Evolutionary conservation across 2,329 filamentous ascomycete genomes (phyloP), one percentile per base, ranked within the genome.

Genomic region (Paecilomyces fulvus): DNA sequence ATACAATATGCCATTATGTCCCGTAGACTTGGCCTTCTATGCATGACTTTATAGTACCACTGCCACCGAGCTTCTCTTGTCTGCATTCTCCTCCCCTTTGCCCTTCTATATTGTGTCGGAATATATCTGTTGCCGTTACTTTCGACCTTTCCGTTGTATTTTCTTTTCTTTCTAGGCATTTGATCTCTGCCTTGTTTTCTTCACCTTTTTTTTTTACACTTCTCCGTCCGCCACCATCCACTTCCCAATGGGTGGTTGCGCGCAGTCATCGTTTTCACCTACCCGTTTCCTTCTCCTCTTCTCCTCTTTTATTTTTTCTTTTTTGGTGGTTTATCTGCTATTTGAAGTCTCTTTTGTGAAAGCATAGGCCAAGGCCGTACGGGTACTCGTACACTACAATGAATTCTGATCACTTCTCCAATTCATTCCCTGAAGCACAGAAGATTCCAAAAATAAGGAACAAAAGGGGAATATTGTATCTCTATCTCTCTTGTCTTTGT

Each of bases 291-390:
- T 31, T 14, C 56, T 63, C 55, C 52, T 58, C 58, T 56, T 60
- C 54, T 30, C 51, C n/a, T n/a, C n/a, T n/a, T n/a, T n/a, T n/a
- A n/a, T n/a, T 59, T 21, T 55, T 54, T 51, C 53, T 55, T 51
- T 28, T 33, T 30, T 43, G 48, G 31, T 48, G 37, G 14, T 43
- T 28, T 7, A 28, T 28, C 4, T 28, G 25, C 25, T 43, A 43
- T 43, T 9, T 43, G 9, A 3, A 17, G n/a, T 43, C n/a, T 43
- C 33, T 43, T n/a, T 8, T 43, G 37, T 17, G 17, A 17, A n/a
- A 43, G 33, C 37, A 43, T 43, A 43, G 37, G 37, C 37, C 37
- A 43, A 43, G 37, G 37, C 37, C 37, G 37, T 43, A 43, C 37
- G 37, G 33, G 37, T 17, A 43, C 17, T 17, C 37, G 37, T 43